Evolutionary conservation across 345 rosid genomes (phyloP), one percentile per base, ranked within the genome.

Genomic region (Salix dunnii): DNA sequence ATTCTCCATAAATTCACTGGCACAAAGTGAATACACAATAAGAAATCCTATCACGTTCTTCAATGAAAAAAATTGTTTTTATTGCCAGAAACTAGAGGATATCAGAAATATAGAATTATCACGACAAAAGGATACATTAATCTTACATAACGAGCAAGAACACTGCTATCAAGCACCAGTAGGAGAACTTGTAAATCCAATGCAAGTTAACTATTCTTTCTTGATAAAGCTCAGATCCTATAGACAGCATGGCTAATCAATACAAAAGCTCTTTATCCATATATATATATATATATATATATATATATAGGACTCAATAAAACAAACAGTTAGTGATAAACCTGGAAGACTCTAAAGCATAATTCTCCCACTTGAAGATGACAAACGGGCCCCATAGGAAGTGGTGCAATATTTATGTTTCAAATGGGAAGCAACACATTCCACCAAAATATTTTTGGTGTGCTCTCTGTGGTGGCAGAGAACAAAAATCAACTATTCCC

Each of bases 101-200:
- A 13, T 11, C 11, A 48, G 17, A 67, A 66, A 70, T 28, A n/a
- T 33, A 70, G 23, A 51, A 25, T 18, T 55, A 36, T 60, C 14
- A 53, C 33, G 58, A 64, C 21, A 63, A 16, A 17, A 80, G 68
- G 27, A 30, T 28, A 79, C 58, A 68, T 73, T 68, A 87, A 83
- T 80, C 98, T 93, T 90, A 96, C 99, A 85, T 90, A 92, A 82
- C 97, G 95, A 74, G 97, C 95, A 82, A 96, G 97, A 63, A 91
- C 82, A 27, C 90, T 88, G 90, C 98, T 92, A 85, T 92, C 97
- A 46, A 96, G 97, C 76, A 96, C 87, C 87, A 96, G 78, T 74
- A 96, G 77, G 25, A 97, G 95, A 78, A 92, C 99, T 81, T 87
- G 86, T 74, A 91, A 82, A 84, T 93, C 96, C 68, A 71, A 91